A percentile compares a stretch with the other conserved stretches of the same genome.
Evolutionary conservation across 2,329 filamentous ascomycete genomes (phyloP).

Genomic region (Pseudofabraea citricarpa): DNA sequence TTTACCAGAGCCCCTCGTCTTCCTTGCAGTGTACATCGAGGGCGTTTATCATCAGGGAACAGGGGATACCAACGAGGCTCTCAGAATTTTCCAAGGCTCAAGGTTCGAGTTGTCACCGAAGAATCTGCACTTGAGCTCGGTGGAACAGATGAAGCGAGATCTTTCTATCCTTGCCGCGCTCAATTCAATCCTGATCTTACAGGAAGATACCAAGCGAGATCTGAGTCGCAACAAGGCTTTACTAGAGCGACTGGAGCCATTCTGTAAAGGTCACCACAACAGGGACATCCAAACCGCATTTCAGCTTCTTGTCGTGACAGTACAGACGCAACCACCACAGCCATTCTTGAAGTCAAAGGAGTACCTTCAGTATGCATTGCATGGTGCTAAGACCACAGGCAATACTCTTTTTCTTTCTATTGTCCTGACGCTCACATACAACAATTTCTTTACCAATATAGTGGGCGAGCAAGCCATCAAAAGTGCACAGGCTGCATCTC

Average conservation of each 20-base stretch:
- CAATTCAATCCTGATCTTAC: conserved; percentile 69
- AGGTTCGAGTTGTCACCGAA: conserved; percentile 48
- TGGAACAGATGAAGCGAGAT: conserved; percentile 52
- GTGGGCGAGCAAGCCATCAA: conserved; percentile 80
- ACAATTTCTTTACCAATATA: conserved; percentile 48
- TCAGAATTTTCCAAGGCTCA: conserved; percentile 59
- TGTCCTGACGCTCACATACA: conserved; percentile 79
- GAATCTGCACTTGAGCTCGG: conserved; percentile 32
- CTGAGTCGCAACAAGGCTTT: conserved; percentile 55
- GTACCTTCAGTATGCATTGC: conserved; percentile 68
- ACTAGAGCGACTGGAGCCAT: conserved; percentile 59
- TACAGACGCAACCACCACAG: conserved; percentile 54
- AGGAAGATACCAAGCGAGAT: conserved; percentile 52
- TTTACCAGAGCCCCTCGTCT: conserved; percentile 17
- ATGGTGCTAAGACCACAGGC: conserved; percentile 60
- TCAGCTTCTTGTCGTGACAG: conserved; percentile 67
- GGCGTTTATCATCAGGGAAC: conserved; percentile 74
- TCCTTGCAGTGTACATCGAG: conserved; percentile 53
- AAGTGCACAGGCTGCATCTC: conserved; percentile 64
- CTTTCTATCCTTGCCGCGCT: conserved; percentile 61
- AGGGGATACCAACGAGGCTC: conserved; percentile 65
- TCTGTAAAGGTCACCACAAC: conserved; percentile 67
- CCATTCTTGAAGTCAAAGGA: conserved; percentile 75
- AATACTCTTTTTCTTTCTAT: conserved; percentile 82
- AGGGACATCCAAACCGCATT: conserved; percentile 74